Base-by-base conservation (phyloP, 805 yeast species). In the Cyberlindnera xylosilytica region DNA sequence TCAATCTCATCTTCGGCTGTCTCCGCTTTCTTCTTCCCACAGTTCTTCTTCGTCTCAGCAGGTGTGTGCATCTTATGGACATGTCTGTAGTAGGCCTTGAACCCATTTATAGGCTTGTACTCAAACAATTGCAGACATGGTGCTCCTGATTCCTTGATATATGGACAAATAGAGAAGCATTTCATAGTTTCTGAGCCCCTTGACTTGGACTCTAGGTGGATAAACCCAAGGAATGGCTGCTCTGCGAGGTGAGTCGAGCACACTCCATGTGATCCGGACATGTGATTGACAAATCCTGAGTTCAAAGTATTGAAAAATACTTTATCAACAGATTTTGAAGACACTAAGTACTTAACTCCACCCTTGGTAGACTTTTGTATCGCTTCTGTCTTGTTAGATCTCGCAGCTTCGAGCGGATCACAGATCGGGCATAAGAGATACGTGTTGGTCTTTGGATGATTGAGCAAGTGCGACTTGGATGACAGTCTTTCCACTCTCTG, bases 391-490 rank as follows among this genome's bases (percentile, higher is more conserved):
- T 8, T 7, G 32, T 26, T 26, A 10, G 22, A 10, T 8, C 18
- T 20, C 15, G 23, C 34, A 12, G 26, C 33, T 10, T 28, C 12
- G 17, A 48, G 44, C 3, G 52, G 50, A 17, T 47, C 46, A 35
- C 52, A 50, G 17, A 48, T 18, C 4, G 52, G 50, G 20, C 54
- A 50, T 17, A 48, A 15, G 15, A 44, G 33, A 24, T 46, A 46
- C 2, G 50, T 50, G 28, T 50, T 50, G 8, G 23, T 30, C 40
- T 50, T 50, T 12, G 28, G 31, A 5, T 39, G 37, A 4, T 32
- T 20, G 19, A 48, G 35, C 1, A 4, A 16, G 15, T 26, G 38
- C 8, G 39, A 40, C 11, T 39, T 39, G 13, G 50, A 50, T n/a
- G 48, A 44, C 22, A n/a, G 34, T 2, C 13, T 2, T 19, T 50